Evolutionary conservation across 805 yeast species (phyloP), one percentile per base, ranked within the genome.

Genomic region (Schwanniomyces occidentalis): DNA sequence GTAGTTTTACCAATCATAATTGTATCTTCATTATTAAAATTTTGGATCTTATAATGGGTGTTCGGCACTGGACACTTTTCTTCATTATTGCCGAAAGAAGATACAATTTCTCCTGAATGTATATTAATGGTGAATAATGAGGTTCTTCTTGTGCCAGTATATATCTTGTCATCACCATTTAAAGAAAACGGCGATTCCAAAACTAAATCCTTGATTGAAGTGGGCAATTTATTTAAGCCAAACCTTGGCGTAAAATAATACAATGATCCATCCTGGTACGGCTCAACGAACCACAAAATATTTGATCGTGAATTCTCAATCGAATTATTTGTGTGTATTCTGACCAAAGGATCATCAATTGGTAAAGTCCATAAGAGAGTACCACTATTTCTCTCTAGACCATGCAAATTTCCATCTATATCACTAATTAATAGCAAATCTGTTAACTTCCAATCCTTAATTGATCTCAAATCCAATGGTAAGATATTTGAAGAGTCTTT

Each of bases 351-450:
- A 2, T 73, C 75, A 13, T 75, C 76, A 3, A 85, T 78, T 4
- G 77, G 75, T 3, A 89, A 58, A 0, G 88, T 72, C 98, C 98
- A 90, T 10, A 82, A 52, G 7, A 81, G 56, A 16, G 76, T 76
- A 2, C 98, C 98, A 0, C 84, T 78, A 32, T 75, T 67, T 41
- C 97, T 67, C 44, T 82, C 79, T 7, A 89, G 59, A 0, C 93
- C 96, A 53, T 88, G 93, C 7, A 90, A 57, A 18, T 85, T 81
- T 1, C 97, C 98, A 51, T 91, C 96, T 2, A 89, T 74, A 49
- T 90, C 95, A 8, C 90, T 78, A 0, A 86, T 78, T 4, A 89
- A 58, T 2, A 90, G 54, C 7, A 84, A 49, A 44, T 82, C 78
- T 0, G 85, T 63, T 5, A 83, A 59, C 17, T 51, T 50, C 68